Percentiles rank a stretch among this genome's conserved stretches.
phyloP scores from a whole-genome alignment of 2,329 filamentous ascomycete genomes.

The Parastagonospora avenae region DNA sequence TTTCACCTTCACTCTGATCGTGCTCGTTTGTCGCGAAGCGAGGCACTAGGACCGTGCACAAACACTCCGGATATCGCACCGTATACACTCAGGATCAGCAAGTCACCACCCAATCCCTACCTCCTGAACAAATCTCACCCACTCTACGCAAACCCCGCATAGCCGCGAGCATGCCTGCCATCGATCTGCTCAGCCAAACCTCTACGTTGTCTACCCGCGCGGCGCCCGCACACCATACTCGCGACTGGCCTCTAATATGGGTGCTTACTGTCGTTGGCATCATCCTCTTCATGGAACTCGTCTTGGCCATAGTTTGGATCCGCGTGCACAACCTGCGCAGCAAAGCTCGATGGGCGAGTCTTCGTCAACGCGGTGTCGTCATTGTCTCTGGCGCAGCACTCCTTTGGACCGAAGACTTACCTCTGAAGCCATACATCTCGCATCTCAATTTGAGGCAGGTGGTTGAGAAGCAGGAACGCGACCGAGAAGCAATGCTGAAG shows the following conservation, averaged over 20 bases:
- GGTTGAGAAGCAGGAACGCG: not conserved
- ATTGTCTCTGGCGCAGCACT: constrained; percentile 13
- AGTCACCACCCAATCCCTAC: no score
- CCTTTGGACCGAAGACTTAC: constrained; percentile 16
- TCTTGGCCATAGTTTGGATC: constrained; percentile 2
- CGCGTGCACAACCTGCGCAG: constrained; percentile 5
- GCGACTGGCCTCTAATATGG: constrained; percentile 10
- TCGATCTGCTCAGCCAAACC: not conserved
- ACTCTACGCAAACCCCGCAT: no score
- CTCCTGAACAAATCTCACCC: no score
- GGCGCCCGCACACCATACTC: not conserved
- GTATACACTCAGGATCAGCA: no score
- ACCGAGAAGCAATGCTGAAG: not conserved
- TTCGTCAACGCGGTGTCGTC: constrained; percentile 15
- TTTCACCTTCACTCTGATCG: no score
- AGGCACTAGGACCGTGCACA: no score
- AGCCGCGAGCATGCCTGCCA: not conserved
- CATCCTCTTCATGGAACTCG: constrained; percentile 5
- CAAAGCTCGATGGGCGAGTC: constrained; percentile 15
- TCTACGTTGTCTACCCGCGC: not conserved
- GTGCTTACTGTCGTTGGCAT: constrained; percentile 3
- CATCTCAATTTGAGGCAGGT: constrained; percentile 9
- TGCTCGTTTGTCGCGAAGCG: no score
- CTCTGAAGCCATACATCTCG: constrained; percentile 7
- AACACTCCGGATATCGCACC: no score